Base-by-base conservation (phyloP, 106 monocot species). In the Posidonia australis region DNA sequence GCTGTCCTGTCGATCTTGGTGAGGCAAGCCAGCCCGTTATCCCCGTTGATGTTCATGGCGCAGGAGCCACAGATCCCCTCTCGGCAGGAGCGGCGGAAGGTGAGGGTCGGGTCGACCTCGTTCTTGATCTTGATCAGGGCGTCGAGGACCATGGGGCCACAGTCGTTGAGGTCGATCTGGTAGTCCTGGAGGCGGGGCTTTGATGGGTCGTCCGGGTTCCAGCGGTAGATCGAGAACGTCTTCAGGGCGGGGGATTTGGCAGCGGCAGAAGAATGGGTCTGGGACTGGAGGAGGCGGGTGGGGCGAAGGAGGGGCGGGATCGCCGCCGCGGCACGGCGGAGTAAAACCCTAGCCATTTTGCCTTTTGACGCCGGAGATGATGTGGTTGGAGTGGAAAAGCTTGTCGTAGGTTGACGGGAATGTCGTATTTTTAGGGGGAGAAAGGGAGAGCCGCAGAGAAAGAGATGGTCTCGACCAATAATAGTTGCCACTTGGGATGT, bases 71-170 rank as follows among this genome's bases (percentile, higher is more conserved):
- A 90, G 74, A 96, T 90, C 5, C 73, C 73, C 65, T 73, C 73
- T 5, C 73, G 73, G 73, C 73, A 73, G 13, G 73, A 73, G 24
- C 63, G 13, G 68, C 86, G 83, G 76, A 89, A 89, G 64, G 89
- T 89, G 43, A 86, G 68, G 42, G 77, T 52, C 24, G 88, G 83
- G 57, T 93, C 93, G 57, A 83, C 58, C 83, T 93, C 86, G 79
- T 88, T 93, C 75, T 93, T 89, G 72, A 86, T 93, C 86, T 92
- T 92, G 75, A 93, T 83, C 7, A 89, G 73, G 27, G 89, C 89
- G 73, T 89, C 93, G 54, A 93, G 88, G 44, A 92, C 85, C 92
- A 88, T 92, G 26, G 92, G 88, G 19, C 86, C 89, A 71, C 81
- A 89, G 24, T 89, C 79, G 54, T 53, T 65, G 54, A 94, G 89